These are phyloP conservation scores for Cladosporium colombiae DNA, from an alignment of 2,329 filamentous ascomycete genomes.

Conservation along the genomic window DNA sequence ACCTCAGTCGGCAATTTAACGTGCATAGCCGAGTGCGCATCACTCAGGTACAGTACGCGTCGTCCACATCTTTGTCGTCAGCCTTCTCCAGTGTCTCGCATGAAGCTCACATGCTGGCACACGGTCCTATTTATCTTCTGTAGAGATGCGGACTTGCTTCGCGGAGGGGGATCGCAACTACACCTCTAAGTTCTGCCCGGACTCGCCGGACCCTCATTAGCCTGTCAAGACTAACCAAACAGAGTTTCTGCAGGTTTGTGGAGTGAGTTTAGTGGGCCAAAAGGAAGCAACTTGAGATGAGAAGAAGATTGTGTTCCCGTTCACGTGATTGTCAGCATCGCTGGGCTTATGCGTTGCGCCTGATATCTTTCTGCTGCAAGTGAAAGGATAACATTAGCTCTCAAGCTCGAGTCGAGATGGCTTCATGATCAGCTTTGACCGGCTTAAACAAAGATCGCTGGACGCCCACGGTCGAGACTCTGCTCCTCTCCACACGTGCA, in stretches of 20 bases:
- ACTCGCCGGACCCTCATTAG: not conserved
- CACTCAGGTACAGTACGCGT: not conserved
- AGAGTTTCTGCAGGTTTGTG: conserved; percentile 17
- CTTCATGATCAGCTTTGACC: not conserved
- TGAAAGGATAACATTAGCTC: not conserved
- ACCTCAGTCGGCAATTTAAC: conserved; percentile 13
- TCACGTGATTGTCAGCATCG: not conserved
- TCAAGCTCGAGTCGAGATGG: not conserved
- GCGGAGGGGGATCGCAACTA: not conserved
- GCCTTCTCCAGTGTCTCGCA: not conserved
- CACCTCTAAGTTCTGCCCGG: not conserved
- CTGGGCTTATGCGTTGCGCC: not conserved
- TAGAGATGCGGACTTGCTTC: not conserved
- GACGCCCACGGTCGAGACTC: not conserved
- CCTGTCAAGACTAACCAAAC: not conserved
- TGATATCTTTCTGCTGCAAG: not conserved
- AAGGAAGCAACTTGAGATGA: not conserved
- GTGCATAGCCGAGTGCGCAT: conserved; percentile 16
- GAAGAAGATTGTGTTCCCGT: not conserved
- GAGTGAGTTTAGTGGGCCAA: not conserved
- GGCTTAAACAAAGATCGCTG: not conserved
- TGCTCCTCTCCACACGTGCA: not conserved
- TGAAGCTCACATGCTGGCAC: not conserved
- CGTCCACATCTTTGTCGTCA: not conserved
- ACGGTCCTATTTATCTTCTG: not conserved